These are phyloP conservation scores for Aspergillus caelatus DNA, from an alignment of 2,329 filamentous ascomycete species.

Conservation along the genomic window DNA sequence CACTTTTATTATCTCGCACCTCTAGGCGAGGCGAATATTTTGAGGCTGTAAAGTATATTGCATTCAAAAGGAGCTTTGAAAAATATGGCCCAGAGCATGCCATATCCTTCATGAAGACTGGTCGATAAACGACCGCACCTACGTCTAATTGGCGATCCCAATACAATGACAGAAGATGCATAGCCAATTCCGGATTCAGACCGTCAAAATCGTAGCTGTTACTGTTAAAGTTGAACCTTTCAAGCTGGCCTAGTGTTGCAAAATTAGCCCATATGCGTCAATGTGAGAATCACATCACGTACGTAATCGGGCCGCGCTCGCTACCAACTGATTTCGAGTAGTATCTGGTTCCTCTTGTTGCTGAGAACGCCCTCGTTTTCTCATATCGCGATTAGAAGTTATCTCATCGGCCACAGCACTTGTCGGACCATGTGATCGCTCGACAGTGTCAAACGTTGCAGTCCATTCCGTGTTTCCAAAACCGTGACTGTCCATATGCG, in stretches of 20 bases:
- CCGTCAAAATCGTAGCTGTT: constrained; percentile 12
- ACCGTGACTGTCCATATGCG: no score
- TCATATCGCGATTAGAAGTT: background rate
- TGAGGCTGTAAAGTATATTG: constrained; percentile 18
- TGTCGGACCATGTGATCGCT: constrained; percentile 6
- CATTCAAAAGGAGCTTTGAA: constrained; percentile 55
- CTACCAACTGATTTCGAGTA: background rate
- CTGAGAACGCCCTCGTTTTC: no score
- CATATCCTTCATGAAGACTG: constrained; percentile 18
- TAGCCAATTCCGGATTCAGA: background rate
- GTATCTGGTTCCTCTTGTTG: background rate
- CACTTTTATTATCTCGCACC: background rate
- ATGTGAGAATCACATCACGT: background rate
- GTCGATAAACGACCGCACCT: constrained; percentile 10
- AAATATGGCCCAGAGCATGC: constrained; percentile 51
- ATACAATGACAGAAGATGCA: constrained; percentile 6
- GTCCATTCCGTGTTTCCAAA: no score
- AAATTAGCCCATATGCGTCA: background rate
- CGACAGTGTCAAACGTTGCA: background rate
- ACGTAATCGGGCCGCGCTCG: constrained; percentile 1
- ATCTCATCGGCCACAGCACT: constrained; percentile 1
- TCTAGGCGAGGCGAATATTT: background rate
- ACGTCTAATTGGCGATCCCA: constrained; percentile 7
- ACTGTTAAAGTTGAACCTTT: background rate
- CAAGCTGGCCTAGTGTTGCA: background rate